Base-by-base conservation (phyloP, 495 filamentous ascomycete species). In the Aspergillus kassunensis region DNA sequence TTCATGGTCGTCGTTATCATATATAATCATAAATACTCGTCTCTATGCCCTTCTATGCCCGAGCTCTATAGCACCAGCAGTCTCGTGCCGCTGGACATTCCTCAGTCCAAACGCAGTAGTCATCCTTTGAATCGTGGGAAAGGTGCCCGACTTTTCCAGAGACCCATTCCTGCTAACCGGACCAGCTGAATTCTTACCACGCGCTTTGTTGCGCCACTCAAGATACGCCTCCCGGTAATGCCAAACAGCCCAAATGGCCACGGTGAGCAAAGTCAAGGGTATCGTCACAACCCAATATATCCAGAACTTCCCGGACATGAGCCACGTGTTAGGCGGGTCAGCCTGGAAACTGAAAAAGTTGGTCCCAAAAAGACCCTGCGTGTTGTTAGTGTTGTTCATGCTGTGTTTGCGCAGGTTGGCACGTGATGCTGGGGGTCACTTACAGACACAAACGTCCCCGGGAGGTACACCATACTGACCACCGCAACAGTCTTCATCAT, bases 391-490 rank as follows among this genome's bases (percentile, higher is more conserved):
- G 1, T 3, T 29, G 11, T 29, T 33, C n/a, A n/a, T n/a, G n/a
- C n/a, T n/a, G n/a, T n/a, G n/a, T n/a, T 45, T 34, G 31, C 11
- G 36, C 34, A 23, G 13, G 16, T 43, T 8, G 25, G 29, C 41
- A 45, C 3, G 30, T 16, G 25, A 34, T 33, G 43, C 25, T 11
- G 13, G 31, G 20, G 8, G 25, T 18, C 11, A 49, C 59, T 16
- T 55, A 62, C 60, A 41, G 65, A 73, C 13, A 70, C 64, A 51
- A 72, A 74, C 27, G 70, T 69, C 33, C 67, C 70, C 13, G 71
- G 70, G 8, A 74, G 55, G 54, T 69, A 74, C 2, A 68, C 34
- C 53, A 72, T 44, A 47, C 63, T 62, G n/a, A 73, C 58, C 2
- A 70, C 34, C 4, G 62, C 56, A 19, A 72, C 49, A 9, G 65